Evolutionary conservation across 2,329 filamentous ascomycete species (phyloP).

Genomic region (Penicillium sp.): DNA sequence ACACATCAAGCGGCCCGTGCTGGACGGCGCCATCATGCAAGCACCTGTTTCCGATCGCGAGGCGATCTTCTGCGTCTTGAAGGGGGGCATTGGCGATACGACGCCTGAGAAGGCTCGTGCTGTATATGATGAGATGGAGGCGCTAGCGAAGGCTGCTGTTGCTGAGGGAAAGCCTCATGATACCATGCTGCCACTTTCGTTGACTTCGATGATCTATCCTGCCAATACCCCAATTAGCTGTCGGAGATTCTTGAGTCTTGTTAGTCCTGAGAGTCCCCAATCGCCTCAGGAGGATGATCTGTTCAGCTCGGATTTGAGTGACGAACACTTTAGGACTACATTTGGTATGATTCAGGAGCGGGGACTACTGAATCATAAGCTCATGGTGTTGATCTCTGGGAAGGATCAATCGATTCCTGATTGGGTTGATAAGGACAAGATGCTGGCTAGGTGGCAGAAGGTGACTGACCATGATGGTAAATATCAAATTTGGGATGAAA

Average conservation of each 20-base stretch:
- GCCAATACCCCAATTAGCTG: slow-evolving; percentile 51
- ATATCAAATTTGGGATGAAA: slow-evolving; percentile 46
- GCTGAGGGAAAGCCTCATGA: slow-evolving; percentile 23
- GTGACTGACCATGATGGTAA: slow-evolving; percentile 36
- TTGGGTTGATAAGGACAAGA: slow-evolving; percentile 46
- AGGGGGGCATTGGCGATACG: slow-evolving; percentile 26
- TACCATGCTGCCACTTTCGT: slow-evolving; percentile 32
- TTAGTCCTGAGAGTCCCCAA: slow-evolving; percentile 52
- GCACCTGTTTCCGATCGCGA: slow-evolving; percentile 77
- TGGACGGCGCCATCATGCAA: slow-evolving; percentile 77
- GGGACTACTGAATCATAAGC: slow-evolving; percentile 39
- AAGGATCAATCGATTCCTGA: slow-evolving; percentile 47
- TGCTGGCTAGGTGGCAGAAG: slow-evolving; percentile 44
- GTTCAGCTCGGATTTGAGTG: slow-evolving; percentile 71
- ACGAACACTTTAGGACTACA: slow-evolving; percentile 55
- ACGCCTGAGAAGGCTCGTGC: slow-evolving; percentile 22
- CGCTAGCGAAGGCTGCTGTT: slow-evolving; percentile 30
- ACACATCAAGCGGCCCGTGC: slow-evolving; percentile 45
- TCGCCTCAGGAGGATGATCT: slow-evolving; percentile 75
- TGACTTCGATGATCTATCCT: slow-evolving; percentile 35
- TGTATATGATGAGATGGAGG: slow-evolving; percentile 34
- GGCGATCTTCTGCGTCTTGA: slow-evolving; percentile 47
- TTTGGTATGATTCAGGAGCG: slow-evolving; percentile 56
- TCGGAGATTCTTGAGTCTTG: slow-evolving; percentile 57
- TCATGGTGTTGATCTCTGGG: slow-evolving; percentile 50